Percentiles rank a stretch among this genome's conserved stretches.
phyloP scores from a whole-genome alignment of 2,329 filamentous ascomycete species.

The Metarhizium brunneum region DNA sequence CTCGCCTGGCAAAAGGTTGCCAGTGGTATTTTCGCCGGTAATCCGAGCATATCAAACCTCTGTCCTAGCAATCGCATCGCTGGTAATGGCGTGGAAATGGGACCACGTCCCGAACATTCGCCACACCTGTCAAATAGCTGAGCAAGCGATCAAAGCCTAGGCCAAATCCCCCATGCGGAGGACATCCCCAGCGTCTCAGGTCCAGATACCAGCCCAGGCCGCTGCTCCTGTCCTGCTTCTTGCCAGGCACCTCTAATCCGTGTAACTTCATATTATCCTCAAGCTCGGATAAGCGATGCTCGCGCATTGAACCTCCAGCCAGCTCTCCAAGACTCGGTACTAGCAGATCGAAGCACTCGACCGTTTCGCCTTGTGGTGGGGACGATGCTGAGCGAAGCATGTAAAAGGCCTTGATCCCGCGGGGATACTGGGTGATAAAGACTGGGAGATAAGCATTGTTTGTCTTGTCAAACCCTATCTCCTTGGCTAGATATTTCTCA shows the following conservation, averaged over 20 bases:
- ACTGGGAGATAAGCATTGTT: conserved; percentile 52
- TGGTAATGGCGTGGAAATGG: conserved; percentile 71
- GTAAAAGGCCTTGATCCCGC: conserved; percentile 81
- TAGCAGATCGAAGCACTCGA: conserved; percentile 84
- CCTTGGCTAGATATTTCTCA: conserved; percentile 74
- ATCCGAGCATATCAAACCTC: neutral
- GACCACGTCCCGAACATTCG: conserved; percentile 76
- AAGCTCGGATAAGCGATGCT: conserved; percentile 63
- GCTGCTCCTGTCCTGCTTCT: conserved; percentile 17
- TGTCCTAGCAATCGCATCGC: conserved; percentile 47
- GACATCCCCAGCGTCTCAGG: conserved; percentile 80
- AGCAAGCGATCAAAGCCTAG: conserved; percentile 82
- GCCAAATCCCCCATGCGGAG: conserved; percentile 85
- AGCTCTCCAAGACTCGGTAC: conserved; percentile 81
- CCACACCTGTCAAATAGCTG: conserved; percentile 72
- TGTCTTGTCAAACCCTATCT: conserved; percentile 42
- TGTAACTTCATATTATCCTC: conserved; percentile 61
- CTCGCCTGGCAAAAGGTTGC: neutral
- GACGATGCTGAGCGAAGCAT: conserved; percentile 32
- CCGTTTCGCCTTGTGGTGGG: conserved; percentile 40
- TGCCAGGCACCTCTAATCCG: conserved; percentile 41
- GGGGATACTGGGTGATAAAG: conserved; percentile 92
- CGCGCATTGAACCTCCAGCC: conserved; percentile 81
- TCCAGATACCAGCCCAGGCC: conserved; percentile 78
- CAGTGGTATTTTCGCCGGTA: neutral